phyloP scores from a whole-genome alignment of 2,329 filamentous ascomycete genomes.

The Rosellinia necatrix region DNA sequence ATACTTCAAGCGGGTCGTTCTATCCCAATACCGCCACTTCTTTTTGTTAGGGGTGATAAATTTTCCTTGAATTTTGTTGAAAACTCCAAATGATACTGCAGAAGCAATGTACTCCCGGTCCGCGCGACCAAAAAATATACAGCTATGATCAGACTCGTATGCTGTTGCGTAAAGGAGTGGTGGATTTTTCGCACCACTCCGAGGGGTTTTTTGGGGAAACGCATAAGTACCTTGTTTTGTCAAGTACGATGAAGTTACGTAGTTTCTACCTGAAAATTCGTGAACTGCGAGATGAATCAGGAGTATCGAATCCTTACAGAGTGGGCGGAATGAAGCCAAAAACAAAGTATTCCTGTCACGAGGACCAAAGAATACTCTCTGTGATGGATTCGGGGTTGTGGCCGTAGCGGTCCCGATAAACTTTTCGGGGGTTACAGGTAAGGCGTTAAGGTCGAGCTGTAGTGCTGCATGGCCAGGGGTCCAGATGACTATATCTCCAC shows the following conservation, averaged over 20 bases:
- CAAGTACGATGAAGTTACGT: conserved; percentile 8
- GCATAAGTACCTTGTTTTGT: neutral
- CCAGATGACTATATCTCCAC: conserved; percentile 31
- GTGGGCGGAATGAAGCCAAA: conserved; percentile 25
- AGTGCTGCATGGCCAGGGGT: conserved; percentile 23
- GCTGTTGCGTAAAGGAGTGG: neutral
- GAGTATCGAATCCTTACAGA: fast-evolving
- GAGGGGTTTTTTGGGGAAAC: too few species aligned
- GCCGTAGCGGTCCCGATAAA: neutral
- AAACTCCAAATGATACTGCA: neutral
- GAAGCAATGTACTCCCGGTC: fast-evolving
- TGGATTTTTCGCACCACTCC: too few species aligned
- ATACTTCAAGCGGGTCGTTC: too few species aligned
- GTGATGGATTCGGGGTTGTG: conserved; percentile 11
- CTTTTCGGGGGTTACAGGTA: conserved; percentile 6
- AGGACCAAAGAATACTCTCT: conserved; percentile 28
- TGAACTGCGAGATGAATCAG: conserved; percentile 4
- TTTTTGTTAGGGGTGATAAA: neutral
- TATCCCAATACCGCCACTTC: too few species aligned
- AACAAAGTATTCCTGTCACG: conserved; percentile 25
- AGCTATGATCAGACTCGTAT: conserved; percentile 9
- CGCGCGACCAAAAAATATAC: conserved; percentile 2
- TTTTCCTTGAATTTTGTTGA: conserved; percentile 13
- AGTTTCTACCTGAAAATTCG: neutral
- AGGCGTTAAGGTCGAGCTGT: conserved; percentile 21